Evolutionary conservation across 371 early-diverging fungal genomes (phyloP).

Genomic region (Mortierella sp.): DNA sequence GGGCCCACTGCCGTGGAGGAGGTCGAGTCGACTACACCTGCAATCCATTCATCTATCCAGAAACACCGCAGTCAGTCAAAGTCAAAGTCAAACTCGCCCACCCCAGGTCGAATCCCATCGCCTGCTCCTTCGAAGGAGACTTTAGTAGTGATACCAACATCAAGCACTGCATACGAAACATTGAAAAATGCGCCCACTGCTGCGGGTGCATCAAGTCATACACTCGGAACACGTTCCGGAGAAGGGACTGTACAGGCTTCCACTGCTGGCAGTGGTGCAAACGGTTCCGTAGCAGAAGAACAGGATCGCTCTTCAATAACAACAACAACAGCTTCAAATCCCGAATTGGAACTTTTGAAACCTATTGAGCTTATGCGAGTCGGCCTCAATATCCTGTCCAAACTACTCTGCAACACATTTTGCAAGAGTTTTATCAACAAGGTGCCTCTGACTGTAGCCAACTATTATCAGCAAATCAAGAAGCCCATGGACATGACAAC

Average conservation of each 20-base stretch:
- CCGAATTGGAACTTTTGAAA: conserved; percentile 10
- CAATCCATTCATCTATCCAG: neutral
- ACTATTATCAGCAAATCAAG: conserved; percentile 71
- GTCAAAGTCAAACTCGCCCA: conserved; percentile 41
- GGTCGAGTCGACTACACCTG: conserved; percentile 4
- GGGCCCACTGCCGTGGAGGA: neutral
- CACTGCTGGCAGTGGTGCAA: conserved; percentile 21
- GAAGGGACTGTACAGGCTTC: conserved; percentile 3
- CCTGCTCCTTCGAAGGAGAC: conserved; percentile 12
- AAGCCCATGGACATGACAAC: conserved; percentile 84
- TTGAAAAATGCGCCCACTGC: neutral
- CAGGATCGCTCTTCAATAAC: conserved; percentile 1
- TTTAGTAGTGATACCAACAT: neutral
- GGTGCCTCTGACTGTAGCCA: conserved; percentile 33
- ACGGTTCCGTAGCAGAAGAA: neutral
- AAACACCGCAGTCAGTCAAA: conserved; percentile 32
- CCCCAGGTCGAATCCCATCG: conserved; percentile 31
- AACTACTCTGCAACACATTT: conserved; percentile 33
- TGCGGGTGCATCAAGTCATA: neutral
- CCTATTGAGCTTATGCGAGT: conserved; percentile 46
- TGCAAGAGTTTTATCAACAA: conserved; percentile 52
- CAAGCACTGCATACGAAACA: conserved; percentile 3
- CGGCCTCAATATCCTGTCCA: conserved; percentile 32
- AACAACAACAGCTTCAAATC: neutral
- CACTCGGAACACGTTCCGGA: conserved; percentile 17